Conservation (phyloP, 495 filamentous ascomycete genomes). For the Aspergillus baeticus region DNA sequence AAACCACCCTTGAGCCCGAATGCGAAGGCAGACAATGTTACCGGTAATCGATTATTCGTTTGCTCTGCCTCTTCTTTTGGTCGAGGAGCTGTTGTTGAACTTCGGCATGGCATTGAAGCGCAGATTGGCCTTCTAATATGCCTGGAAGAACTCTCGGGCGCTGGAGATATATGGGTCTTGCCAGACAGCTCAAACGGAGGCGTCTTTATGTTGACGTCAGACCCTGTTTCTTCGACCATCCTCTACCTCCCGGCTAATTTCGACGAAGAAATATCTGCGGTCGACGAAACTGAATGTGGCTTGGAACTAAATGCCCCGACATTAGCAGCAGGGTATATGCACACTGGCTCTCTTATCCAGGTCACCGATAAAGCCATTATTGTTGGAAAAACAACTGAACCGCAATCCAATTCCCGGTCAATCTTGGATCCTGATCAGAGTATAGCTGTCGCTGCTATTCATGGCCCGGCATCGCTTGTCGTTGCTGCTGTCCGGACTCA, state of each 20-base stretch:
- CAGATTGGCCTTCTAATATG: constrained; percentile 57
- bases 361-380: constrained; percentile 52
- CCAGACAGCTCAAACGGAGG: constrained; percentile 40
- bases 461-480: constrained; percentile 27
- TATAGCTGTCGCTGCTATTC: constrained; percentile 31
- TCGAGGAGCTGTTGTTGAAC: constrained; percentile 65
- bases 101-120: constrained; percentile 70
- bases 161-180: constrained; percentile 50
- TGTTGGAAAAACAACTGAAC: constrained; percentile 28
- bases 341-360: constrained; percentile 48
- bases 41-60: constrained; percentile 37
- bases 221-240: constrained; percentile 39
- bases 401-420: constrained; percentile 16
- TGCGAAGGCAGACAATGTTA: constrained; percentile 20
- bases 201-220: constrained; percentile 38
- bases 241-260: constrained; percentile 32
- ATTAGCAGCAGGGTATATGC: constrained; percentile 48
- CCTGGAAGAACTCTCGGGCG: constrained; percentile 33
- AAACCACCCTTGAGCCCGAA: constrained; percentile 24
- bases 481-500: constrained; percentile 25
- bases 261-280: constrained; percentile 36
- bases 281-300: constrained; percentile 44
- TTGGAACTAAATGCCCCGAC: constrained; percentile 53
- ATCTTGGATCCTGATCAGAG: constrained; percentile 19
- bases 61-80: constrained; percentile 40